A percentile compares a stretch with the other conserved stretches of the same genome.
These are phyloP conservation scores for Cornus florida DNA, from an alignment of 148 eudicot genomes.

Conservation along the genomic window DNA sequence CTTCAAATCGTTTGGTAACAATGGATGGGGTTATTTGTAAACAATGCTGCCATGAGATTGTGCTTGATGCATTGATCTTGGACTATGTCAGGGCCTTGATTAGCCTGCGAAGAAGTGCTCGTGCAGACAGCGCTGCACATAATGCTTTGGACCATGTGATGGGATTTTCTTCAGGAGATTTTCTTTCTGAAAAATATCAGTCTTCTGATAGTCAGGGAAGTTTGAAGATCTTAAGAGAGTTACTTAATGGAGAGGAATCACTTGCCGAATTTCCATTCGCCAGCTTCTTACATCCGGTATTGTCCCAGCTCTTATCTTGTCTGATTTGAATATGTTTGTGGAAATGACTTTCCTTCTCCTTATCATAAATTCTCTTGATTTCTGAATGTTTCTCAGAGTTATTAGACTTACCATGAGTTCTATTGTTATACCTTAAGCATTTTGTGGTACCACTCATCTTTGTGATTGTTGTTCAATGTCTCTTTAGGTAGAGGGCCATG, in stretches of 20 bases:
- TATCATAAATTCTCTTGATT: neutral
- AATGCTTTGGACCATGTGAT: conserved; percentile 62
- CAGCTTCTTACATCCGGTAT: conserved; percentile 79
- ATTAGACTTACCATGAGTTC: neutral
- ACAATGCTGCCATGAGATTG: conserved; percentile 75
- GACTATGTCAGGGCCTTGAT: conserved; percentile 79
- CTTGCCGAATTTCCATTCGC: conserved; percentile 91
- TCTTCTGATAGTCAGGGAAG: conserved; percentile 32
- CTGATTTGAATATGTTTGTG: neutral
- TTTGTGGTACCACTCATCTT: neutral
- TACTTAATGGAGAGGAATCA: conserved; percentile 80
- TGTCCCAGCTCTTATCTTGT: conserved; percentile 10
- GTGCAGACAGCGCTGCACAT: conserved; percentile 60
- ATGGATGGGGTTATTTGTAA: conserved; percentile 78
- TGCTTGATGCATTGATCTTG: conserved; percentile 78
- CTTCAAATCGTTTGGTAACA: conserved; percentile 48
- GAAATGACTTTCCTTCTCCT: conserved; percentile 9
- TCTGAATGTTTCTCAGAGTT: neutral
- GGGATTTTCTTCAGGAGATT: conserved; percentile 55
- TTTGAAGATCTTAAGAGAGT: conserved; percentile 33
- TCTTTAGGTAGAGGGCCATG: neutral
- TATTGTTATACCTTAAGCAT: neutral
- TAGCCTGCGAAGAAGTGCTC: conserved; percentile 64
- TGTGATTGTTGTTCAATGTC: conserved; percentile 1
- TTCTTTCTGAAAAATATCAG: conserved; percentile 28